Conservation (phyloP, 495 filamentous ascomycete species). For the Talaromyces wortmannii region DNA sequence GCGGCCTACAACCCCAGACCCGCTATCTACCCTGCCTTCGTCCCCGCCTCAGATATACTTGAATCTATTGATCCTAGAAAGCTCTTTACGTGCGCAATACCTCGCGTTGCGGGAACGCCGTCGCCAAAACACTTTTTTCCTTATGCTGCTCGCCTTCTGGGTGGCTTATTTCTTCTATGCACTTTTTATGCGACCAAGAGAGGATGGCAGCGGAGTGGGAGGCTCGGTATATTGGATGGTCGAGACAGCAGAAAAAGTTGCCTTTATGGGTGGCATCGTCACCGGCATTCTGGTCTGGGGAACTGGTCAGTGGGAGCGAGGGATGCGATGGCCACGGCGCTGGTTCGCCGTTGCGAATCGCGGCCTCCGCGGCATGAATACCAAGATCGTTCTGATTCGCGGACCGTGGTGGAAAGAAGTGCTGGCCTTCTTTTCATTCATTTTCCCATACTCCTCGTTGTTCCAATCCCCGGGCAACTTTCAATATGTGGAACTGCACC, state of each 20-base stretch:
- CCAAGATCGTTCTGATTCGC: conserved; percentile 86
- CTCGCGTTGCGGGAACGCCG: conserved; percentile 80
- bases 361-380: conserved; percentile 85
- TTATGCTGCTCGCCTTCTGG: conserved; percentile 73
- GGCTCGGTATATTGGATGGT: conserved; percentile 95
- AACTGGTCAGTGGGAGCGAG: conserved; percentile 91
- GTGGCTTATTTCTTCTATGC: conserved; percentile 75
- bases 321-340: conserved; percentile 86
- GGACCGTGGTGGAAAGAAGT: conserved; percentile 77
- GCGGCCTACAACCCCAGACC: conserved; percentile 51
- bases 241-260: conserved; percentile 80
- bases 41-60: conserved; percentile 97
- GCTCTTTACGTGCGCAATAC: conserved; percentile 87
- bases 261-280: conserved; percentile 77
- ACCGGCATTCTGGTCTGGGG: conserved; percentile 82
- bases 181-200: conserved; percentile 80
- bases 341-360: conserved; percentile 87
- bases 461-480: conserved; percentile 57
- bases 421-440: conserved; percentile 59
- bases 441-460: conserved; percentile 67
- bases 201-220: conserved; percentile 84
- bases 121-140: conserved; percentile 92
- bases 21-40: conserved; percentile 73
- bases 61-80: conserved; percentile 95
- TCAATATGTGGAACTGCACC: conserved; percentile 53